Conservation (phyloP, 2,329 filamentous ascomycete species). For the Madurella fahalii region DNA sequence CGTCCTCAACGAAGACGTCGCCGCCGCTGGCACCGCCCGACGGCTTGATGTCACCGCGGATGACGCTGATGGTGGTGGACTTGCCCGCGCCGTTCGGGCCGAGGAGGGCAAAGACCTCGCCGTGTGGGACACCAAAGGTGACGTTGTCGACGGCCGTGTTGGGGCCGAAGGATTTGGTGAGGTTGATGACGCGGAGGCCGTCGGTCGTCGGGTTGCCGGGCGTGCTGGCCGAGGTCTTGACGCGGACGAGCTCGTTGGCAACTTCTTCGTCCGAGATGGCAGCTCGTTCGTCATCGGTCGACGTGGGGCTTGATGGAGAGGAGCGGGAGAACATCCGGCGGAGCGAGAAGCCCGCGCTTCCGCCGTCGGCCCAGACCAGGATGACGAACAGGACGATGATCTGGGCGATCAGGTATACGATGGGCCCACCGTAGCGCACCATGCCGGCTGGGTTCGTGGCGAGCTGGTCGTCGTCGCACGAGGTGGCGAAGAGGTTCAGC, state of each 20-base stretch:
- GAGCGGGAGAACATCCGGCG: conserved; percentile 38
- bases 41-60: conserved; percentile 82
- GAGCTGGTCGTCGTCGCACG: conserved; percentile 63
- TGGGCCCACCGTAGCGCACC: conserved; percentile 74
- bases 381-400: conserved; percentile 65
- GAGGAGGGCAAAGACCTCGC: conserved; percentile 83
- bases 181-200: conserved; percentile 72
- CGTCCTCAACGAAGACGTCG: conserved; percentile 74
- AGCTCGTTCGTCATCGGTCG: conserved; percentile 29
- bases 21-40: conserved; percentile 55
- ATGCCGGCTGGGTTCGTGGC: conserved; percentile 67
- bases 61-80: conserved; percentile 81
- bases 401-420: conserved; percentile 77
- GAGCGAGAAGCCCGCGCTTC: conserved; percentile 56
- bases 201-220: conserved; percentile 42
- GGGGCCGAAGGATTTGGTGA: conserved; percentile 74
- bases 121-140: conserved; percentile 73
- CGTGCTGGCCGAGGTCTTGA: conserved; percentile 46
- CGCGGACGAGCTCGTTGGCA: conserved; percentile 58
- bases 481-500: conserved; percentile 77
- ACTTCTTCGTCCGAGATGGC: conserved; percentile 54
- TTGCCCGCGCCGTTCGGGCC: conserved; percentile 92
- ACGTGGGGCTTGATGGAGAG: conserved; percentile 7
- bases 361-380: conserved; percentile 77
- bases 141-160: conserved; percentile 84